Evolutionary conservation across 139 green algal genomes (phyloP).

Genomic region (Pseudopediastrum boryanum): DNA sequence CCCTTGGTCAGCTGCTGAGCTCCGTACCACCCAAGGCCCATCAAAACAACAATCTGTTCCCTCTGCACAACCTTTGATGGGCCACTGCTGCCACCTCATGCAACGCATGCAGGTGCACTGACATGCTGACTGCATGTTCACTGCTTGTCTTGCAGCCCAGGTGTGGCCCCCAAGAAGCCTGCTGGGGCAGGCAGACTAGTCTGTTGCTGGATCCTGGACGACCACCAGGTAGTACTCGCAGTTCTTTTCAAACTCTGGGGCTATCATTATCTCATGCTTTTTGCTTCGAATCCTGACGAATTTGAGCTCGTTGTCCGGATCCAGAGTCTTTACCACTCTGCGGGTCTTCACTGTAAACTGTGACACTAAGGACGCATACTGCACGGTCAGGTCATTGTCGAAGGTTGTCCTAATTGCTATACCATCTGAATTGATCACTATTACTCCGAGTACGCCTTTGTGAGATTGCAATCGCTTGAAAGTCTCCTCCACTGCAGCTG

Average conservation of each 20-base stretch:
- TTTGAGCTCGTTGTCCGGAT: slow-evolving; percentile 86
- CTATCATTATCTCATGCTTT: slow-evolving; percentile 91
- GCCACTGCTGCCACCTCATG: too few relatives aligned
- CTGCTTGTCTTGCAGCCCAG: too few relatives aligned
- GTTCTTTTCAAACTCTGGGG: slow-evolving; percentile 77
- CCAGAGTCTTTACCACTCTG: slow-evolving; percentile 75
- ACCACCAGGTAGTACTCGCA: slow-evolving; percentile 77
- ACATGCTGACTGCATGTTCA: too few relatives aligned
- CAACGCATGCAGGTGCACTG: too few relatives aligned
- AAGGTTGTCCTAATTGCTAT: slow-evolving; percentile 87
- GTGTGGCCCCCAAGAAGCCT: too few relatives aligned
- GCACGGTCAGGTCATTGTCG: slow-evolving; percentile 78
- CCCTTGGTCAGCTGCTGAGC: too few relatives aligned
- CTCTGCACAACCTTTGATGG: too few relatives aligned
- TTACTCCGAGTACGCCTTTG: slow-evolving; percentile 77
- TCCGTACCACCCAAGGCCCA: too few relatives aligned
- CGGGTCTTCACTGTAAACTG: slow-evolving; percentile 80
- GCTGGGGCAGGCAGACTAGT: slow-evolving; percentile 25
- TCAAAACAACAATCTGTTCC: too few relatives aligned
- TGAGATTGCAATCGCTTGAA: slow-evolving; percentile 72
- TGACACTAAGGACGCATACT: slow-evolving; percentile 70
- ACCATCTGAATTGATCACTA: slow-evolving; percentile 87
- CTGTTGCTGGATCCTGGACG: slow-evolving; percentile 70
- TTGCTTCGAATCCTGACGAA: slow-evolving; percentile 83
- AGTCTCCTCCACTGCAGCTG: slow-evolving; percentile 77